Conservation (phyloP, 768 basidiomycete species). For the Rubroboletus satanas region DNA sequence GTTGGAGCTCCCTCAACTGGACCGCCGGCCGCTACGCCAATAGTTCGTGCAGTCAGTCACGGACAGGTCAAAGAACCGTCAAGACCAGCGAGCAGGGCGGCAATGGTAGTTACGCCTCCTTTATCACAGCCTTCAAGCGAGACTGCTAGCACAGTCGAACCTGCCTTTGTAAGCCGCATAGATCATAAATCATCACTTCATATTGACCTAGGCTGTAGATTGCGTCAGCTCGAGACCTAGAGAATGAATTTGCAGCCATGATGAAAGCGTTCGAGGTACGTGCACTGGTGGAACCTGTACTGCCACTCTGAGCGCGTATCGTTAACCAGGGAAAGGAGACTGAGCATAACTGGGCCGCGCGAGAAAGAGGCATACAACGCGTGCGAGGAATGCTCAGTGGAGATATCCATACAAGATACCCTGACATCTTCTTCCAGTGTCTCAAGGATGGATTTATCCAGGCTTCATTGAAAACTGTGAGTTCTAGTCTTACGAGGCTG, state of each 20-base stretch:
- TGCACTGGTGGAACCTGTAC: neutral
- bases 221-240: conserved; percentile 80
- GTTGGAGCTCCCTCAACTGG: conserved; percentile 27
- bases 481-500: conserved; percentile 24
- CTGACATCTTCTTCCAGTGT: conserved; percentile 68
- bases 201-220: conserved; percentile 45
- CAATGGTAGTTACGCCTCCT: conserved; percentile 37
- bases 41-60: conserved; percentile 47
- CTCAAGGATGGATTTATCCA: conserved; percentile 79
- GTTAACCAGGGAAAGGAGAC: conserved; percentile 84
- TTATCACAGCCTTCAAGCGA: conserved; percentile 43
- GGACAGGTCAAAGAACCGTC: conserved; percentile 47
- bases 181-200: neutral
- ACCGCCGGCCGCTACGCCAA: conserved; percentile 25
- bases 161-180: conserved; percentile 61
- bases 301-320: neutral
- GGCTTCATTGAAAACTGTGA: conserved; percentile 79
- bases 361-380: conserved; percentile 72
- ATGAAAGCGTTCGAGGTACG: conserved; percentile 73
- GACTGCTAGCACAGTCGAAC: conserved; percentile 44
- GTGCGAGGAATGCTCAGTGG: conserved; percentile 91
- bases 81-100: conserved; percentile 62
- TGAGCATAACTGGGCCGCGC: conserved; percentile 89
- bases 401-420: conserved; percentile 69
- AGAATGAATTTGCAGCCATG: conserved; percentile 81